Conservation (phyloP, 2,329 filamentous ascomycete genomes). For the Dactylella cylindrospora region DNA sequence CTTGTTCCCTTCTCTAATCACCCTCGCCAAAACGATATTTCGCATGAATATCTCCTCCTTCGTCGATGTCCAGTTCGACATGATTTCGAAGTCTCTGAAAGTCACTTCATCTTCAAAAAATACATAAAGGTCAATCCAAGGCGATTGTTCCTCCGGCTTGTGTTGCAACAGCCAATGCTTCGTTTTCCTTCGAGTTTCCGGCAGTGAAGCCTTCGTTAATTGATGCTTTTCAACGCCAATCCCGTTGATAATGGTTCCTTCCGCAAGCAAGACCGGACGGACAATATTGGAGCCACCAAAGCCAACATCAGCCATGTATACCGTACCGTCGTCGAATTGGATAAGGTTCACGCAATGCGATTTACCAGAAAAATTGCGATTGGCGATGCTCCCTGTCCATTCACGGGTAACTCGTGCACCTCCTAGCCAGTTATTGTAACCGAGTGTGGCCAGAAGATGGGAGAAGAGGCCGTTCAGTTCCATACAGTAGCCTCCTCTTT, state of each 20-base stretch:
- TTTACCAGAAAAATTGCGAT: conserved; percentile 18
- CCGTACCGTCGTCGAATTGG: conserved; percentile 16
- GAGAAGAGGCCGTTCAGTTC: conserved; percentile 36
- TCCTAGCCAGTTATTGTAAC: conserved; percentile 20
- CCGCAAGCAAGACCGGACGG: conserved; percentile 10
- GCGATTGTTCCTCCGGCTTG: neutral
- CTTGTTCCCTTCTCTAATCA: conserved; percentile 22
- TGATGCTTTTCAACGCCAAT: conserved; percentile 14
- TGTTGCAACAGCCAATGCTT: conserved; percentile 24
- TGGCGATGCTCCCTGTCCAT: neutral
- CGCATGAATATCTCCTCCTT: conserved; percentile 10
- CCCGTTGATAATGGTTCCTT: conserved; percentile 9
- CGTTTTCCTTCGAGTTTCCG: conserved; percentile 16
- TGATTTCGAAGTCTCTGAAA: conserved; percentile 20
- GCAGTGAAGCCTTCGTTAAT: conserved; percentile 14
- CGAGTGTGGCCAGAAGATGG: conserved; percentile 18
- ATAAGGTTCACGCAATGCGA: conserved; percentile 26
- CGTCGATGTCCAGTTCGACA: conserved; percentile 21
- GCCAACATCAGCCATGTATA: conserved; percentile 18
- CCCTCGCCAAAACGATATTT: conserved; percentile 18
- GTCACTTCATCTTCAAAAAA: conserved; percentile 29
- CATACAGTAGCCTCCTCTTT: conserved; percentile 33
- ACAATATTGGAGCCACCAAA: conserved; percentile 13
- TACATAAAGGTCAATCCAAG: conserved; percentile 33
- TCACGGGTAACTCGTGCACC: conserved; percentile 16